Base-by-base conservation (phyloP, 2,329 filamentous ascomycete species). In the Colletotrichum trifolii region DNA sequence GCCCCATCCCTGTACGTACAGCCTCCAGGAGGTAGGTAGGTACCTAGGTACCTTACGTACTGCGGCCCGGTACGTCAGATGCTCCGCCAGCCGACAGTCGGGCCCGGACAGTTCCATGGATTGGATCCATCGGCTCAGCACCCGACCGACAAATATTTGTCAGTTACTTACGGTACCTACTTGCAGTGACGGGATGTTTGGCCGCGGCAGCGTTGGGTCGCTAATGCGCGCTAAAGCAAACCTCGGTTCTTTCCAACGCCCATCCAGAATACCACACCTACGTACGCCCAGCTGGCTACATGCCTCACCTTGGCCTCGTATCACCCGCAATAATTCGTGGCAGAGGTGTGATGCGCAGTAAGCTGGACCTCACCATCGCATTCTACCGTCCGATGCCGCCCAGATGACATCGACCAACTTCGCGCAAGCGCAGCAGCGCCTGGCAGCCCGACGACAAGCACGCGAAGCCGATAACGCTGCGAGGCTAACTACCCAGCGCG, bases 391-490 rank as follows among this genome's bases (percentile, higher is more conserved):
- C 69, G 62, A 79, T 78, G 74, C 67, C 71, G 65, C 64, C 66
- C 69, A 70, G 70, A 85, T 85, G 83, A 83, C 79, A 73, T 80
- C 83, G 67, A 79, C 81, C 67, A 91, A 91, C 79, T 97, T 97
- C 80, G 90, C 92, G 77, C 91, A 93, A 77, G 95, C 95, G 69
- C 94, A 97, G 82, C 87, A 92, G 80, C 92, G 94, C 76, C 89
- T 97, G 66, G 86, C 91, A 69, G 91, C 91, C 71, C 92, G 94
- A 73, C 92, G 93, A 73, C 87, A 88, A 75, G 89, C 89, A 68
- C 91, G 92, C 77, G 92, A 93, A 77, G 84, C 84, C 67, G 85
- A 89, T 74, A 81, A 85, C 59, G 87, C 86, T 71, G 82, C 87
- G 63, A 85, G 83, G 54, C 77, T 87, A 69, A 81, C 82, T 55